These are phyloP conservation scores for Puccinellia tenuiflora DNA, from an alignment of 176 grass and related monocot genomes.

Conservation along the genomic window DNA sequence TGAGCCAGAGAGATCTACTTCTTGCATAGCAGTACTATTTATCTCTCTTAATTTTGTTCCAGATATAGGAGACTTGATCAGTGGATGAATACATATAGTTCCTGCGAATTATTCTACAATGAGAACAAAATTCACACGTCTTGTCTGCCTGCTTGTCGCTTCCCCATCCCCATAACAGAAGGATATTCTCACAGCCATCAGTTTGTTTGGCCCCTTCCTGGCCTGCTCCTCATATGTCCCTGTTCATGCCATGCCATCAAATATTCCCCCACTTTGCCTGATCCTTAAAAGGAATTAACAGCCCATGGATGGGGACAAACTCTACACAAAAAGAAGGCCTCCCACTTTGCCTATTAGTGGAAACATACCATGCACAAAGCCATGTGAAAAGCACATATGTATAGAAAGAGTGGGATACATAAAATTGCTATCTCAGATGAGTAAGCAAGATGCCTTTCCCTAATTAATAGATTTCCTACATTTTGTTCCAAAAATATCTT, in stretches of 20 bases:
- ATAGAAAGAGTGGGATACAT: not conserved
- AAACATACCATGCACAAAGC: conserved; percentile 13
- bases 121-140: conserved; percentile 69
- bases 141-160: conserved; percentile 59
- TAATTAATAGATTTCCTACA: not conserved
- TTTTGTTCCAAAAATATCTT: not conserved
- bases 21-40: not conserved
- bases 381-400: conserved; percentile 26
- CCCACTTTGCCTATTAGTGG: conserved; percentile 45
- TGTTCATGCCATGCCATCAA: conserved; percentile 40
- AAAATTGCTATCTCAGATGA: not conserved
- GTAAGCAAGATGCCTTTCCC: conserved; percentile 13
- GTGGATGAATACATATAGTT: not conserved
- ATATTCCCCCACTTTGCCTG: conserved; percentile 54
- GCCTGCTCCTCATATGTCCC: conserved; percentile 40
- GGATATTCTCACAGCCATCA: conserved; percentile 58
- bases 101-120: conserved; percentile 33
- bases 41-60: not conserved
- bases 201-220: conserved; percentile 60
- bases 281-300: conserved; percentile 46
- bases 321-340: conserved; percentile 31
- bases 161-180: conserved; percentile 59
- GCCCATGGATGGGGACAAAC: conserved; percentile 49
- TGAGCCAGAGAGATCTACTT: not conserved
- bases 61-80: conserved; percentile 10